phyloP scores from a whole-genome alignment of 768 basidiomycete genomes.

The Leccinum aurantiacum region DNA sequence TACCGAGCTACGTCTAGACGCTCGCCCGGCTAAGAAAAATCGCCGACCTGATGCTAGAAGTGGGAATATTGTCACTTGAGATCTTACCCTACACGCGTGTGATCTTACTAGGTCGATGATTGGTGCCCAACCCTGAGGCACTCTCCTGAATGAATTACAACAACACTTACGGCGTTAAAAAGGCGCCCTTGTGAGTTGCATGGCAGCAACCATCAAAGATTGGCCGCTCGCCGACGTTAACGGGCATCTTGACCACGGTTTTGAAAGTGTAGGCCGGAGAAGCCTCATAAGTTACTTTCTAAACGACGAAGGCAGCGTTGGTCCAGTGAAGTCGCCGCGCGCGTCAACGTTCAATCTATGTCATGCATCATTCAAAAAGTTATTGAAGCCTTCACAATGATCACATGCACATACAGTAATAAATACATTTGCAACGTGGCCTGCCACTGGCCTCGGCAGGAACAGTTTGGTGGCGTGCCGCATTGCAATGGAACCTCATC shows the following conservation, averaged over 20 bases:
- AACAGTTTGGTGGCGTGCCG: not conserved
- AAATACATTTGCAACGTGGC: not conserved
- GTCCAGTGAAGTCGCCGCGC: not conserved
- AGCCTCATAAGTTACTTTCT: not conserved
- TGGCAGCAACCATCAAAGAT: not conserved
- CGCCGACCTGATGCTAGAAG: slow-evolving; percentile 1
- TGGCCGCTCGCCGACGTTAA: not conserved
- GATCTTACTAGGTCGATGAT: not conserved
- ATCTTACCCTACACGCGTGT: slow-evolving; percentile 8
- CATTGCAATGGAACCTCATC: not conserved
- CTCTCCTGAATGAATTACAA: not conserved
- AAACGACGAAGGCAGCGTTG: not conserved
- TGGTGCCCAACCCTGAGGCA: not conserved
- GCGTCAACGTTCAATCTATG: not conserved
- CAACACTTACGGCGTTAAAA: slow-evolving; percentile 1
- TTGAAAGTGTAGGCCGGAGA: not conserved
- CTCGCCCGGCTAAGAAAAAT: not conserved
- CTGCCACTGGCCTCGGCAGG: not conserved
- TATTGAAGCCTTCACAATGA: not conserved
- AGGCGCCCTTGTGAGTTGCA: not conserved
- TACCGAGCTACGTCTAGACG: not conserved
- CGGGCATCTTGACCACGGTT: not conserved
- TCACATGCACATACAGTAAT: not conserved
- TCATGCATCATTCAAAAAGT: not conserved
- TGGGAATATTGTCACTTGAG: not conserved